Base-by-base conservation (phyloP, 2,329 filamentous ascomycete species). In the Plectosphaerella cucumerina region DNA sequence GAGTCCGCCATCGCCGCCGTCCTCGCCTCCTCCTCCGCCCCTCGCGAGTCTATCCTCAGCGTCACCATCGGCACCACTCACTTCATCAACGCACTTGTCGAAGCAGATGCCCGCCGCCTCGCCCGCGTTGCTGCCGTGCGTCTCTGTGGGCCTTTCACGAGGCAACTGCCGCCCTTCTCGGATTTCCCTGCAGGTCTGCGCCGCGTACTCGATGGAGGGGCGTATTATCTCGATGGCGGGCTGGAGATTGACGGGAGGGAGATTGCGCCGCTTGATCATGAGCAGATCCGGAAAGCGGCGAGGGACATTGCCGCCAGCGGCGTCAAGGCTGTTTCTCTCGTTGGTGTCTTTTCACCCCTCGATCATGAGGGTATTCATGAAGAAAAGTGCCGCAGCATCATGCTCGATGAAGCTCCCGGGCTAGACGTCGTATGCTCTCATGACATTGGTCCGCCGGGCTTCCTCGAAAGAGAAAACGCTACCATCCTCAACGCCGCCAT, bases 401-500 rank as follows among this genome's bases (percentile, higher is more conserved):
- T 76, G n/a, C 62, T 65, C 0, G 53, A 69, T 4, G 62, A 65
- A 11, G 59, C 60, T 5, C 70, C 73, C 1, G 56, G 54, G 5
- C 54, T 73, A 0, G 59, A 63, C 1, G 62, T 76, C 1, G 70
- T 74, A 1, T 75, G 70, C 53, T 75, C 73, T 0, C 67, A 70
- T 34, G 62, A 70, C 21, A 71, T 77, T 17, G 74, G 71, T 1
- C 69, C 68, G 2, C 70, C 70, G 0, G 75, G 75, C 1, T 58
- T 76, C 1, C 54, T 76, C 11, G 69, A 72, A 54, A 54, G 78
- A 17, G 78, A 81, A 57, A 81, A 81, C 62, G 77, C 78, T 5
- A 75, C 75, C 2, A 78, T 81, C 18, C 66, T 81, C 45, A 81
- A 81, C 50, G 77, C 77, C 3, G 72, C 77, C 6, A 74, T 81